Conservation (phyloP, 495 filamentous ascomycete species). For the Collariella sp. region DNA sequence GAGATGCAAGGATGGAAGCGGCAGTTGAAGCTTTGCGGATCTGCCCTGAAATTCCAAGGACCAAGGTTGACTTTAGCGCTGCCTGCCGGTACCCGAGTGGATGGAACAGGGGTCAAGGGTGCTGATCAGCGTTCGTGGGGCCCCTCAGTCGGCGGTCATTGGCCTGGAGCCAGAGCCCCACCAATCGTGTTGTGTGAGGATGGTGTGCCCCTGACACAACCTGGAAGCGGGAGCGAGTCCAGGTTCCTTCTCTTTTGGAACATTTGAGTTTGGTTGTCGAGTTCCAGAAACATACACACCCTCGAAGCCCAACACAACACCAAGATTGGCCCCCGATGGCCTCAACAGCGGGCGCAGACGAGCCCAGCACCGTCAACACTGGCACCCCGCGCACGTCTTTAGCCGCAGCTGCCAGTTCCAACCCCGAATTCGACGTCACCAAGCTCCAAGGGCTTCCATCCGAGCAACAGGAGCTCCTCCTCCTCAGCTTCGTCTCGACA, state of each 20-base stretch:
- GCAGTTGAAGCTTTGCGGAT: conserved; percentile 1
- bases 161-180: conserved; percentile 3
- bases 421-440: conserved; percentile 68
- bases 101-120: neutral
- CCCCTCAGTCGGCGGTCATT: conserved; percentile 9
- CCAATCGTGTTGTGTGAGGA: conserved; percentile 1
- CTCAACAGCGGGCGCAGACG: conserved; percentile 16
- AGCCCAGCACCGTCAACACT: conserved; percentile 20
- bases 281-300: neutral
- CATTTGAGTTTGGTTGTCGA: neutral
- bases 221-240: neutral
- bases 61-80: conserved; percentile 8
- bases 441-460: conserved; percentile 85
- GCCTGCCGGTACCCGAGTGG: conserved; percentile 7
- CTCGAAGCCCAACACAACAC: too few relatives aligned
- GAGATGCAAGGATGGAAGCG: neutral
- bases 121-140: neutral
- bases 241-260: too few relatives aligned
- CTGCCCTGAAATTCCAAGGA: neutral
- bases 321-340: conserved; percentile 13
- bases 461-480: conserved; percentile 91
- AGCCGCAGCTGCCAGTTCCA: conserved; percentile 29
- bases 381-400: conserved; percentile 18
- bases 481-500: conserved; percentile 80
- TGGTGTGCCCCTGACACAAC: conserved; percentile 6